Evolutionary conservation across 768 basidiomycete genomes (phyloP).

Genomic region (Suillus cothurnatus): DNA sequence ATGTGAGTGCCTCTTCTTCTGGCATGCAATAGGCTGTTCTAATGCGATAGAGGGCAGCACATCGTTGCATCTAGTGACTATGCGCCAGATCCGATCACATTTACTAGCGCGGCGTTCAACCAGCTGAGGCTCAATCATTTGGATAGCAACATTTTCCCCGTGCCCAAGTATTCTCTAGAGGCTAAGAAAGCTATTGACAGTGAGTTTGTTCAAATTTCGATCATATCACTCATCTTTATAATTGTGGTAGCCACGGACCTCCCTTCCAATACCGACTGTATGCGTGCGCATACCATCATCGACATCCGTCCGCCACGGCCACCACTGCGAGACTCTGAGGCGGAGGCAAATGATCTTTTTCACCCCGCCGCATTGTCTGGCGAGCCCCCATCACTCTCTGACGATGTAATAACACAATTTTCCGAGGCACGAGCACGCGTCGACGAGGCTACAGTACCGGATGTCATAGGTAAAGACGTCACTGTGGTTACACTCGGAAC

Average conservation of each 20-base stretch:
- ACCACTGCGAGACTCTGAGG: background rate
- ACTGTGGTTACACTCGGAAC: conserved; percentile 82
- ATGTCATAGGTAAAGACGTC: conserved; percentile 61
- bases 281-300: background rate
- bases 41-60: background rate
- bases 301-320: background rate
- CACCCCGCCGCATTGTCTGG: background rate
- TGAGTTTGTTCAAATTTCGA: background rate
- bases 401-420: conserved; percentile 40
- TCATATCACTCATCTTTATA: background rate
- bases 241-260: background rate
- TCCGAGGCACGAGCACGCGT: conserved; percentile 38
- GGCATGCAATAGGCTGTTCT: background rate
- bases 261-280: background rate
- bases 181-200: background rate
- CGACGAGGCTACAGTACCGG: conserved; percentile 14
- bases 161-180: background rate
- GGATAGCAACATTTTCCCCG: background rate
- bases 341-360: background rate
- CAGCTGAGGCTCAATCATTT: background rate
- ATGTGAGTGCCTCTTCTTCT: conserved; percentile 48
- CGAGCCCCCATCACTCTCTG: background rate
- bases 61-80: background rate
- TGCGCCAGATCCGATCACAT: background rate
- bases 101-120: conserved; percentile 1